Base-by-base conservation (phyloP, 345 rosid species). In the Eutrema japonicum region DNA sequence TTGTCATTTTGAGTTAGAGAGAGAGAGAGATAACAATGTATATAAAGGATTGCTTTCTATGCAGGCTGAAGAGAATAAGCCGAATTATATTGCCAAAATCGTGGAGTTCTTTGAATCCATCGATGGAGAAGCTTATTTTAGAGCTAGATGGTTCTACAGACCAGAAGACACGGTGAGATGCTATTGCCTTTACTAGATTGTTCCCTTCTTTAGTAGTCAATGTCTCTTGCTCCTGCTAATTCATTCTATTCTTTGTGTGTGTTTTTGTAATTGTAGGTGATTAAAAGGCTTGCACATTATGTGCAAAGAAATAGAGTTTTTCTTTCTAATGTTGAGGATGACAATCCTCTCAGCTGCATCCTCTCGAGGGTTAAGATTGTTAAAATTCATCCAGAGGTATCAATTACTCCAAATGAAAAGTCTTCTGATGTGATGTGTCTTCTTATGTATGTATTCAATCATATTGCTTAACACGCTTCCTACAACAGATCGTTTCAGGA, bases 291-390 rank as follows among this genome's bases (percentile, higher is more conserved):
- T 57, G 61, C 50, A 0, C 0, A 72, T 12, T 48, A 52, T n/a
- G 54, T 68, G 30, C 57, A 82, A 5, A 10, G 36, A 14, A 82
- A 32, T 5, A 54, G 82, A 40, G 79, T 82, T 3, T 84, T 84
- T 69, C 72, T 84, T 8, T 82, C 85, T 0, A 82, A 80, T 38
- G 64, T 77, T 3, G 64, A 40, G 61, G 76, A 82, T 59, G 85
- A 84, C 22, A 84, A 82, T 66, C 85, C 71, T 3, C 74, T 84
- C 10, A 51, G 60, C 41, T 82, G 84, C 48, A 57, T 83, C 3
- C 4, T 48, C 3, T 76, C 81, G 0, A 71, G 55, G 41, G 53
- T 77, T 0, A 67, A 71, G 1, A 71, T 83, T 30, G 71, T 57
- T 3, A 50, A 43, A 70, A 65, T 81, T 51, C 63, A 71, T 0